phyloP scores from a whole-genome alignment of 345 rosid species.

The Atalantia buxifolia region DNA sequence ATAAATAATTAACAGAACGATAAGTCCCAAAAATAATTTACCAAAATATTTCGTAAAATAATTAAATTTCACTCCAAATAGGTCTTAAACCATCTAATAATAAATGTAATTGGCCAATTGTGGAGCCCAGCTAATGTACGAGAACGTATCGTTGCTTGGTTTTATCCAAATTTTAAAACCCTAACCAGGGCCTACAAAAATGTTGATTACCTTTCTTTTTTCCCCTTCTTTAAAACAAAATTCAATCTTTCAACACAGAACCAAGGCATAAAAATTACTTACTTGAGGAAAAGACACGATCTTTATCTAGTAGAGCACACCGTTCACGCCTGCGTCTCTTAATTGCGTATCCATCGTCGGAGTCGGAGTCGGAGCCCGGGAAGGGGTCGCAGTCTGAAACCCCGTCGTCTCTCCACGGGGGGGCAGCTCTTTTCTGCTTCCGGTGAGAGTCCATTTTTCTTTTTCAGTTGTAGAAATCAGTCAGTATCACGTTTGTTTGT shows the following conservation, averaged over 20 bases:
- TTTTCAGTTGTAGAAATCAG: no score
- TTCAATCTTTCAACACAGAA: background rate
- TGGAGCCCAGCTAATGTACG: background rate
- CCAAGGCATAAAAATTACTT: background rate
- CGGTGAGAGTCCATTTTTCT: no score
- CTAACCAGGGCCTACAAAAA: background rate
- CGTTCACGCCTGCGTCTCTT: constrained; percentile 53
- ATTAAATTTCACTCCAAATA: no score
- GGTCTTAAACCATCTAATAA: background rate
- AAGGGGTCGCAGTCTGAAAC: no score
- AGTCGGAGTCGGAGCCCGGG: background rate
- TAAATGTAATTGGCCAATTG: background rate
- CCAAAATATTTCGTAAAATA: no score
- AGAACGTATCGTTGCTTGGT: background rate
- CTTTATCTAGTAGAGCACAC: background rate
- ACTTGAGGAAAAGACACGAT: background rate
- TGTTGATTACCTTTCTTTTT: no score
- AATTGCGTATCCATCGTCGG: background rate
- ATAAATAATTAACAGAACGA: no score
- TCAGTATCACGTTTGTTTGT: no score
- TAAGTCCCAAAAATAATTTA: no score
- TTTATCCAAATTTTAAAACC: background rate
- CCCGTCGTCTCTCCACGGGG: no score
- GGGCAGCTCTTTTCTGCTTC: no score
- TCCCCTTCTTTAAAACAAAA: no score